Evolutionary conservation across 257 asterid genomes (phyloP).

Genomic region (Solanum habrochaites): DNA sequence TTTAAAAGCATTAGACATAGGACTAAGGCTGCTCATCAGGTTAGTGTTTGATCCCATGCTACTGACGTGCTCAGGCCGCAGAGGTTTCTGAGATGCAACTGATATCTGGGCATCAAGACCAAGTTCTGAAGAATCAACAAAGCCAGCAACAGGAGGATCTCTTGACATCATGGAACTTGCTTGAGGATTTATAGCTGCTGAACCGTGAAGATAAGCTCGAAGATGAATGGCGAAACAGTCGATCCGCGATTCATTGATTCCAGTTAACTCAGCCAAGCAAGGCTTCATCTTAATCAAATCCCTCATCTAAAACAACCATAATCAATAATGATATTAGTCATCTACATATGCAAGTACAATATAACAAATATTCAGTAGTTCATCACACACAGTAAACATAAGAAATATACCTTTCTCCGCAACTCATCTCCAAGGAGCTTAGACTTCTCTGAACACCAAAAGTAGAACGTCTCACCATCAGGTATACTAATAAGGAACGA

Average conservation of each 20-base stretch:
- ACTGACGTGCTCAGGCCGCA: conserved; percentile 29
- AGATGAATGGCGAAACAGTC: conserved; percentile 64
- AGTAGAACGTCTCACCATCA: conserved; percentile 34
- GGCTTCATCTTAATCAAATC: conserved; percentile 72
- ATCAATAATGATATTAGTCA: neutral
- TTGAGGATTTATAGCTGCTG: conserved; percentile 28
- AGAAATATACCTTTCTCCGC: conserved; percentile 47
- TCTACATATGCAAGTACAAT: neutral
- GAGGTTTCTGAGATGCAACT: conserved; percentile 23
- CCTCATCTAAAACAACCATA: conserved; percentile 45
- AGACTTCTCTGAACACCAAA: conserved; percentile 79
- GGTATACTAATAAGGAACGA: conserved; percentile 51
- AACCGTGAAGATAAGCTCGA: conserved; percentile 67
- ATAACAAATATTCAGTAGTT: neutral
- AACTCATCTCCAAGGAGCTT: conserved; percentile 62
- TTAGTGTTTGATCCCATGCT: conserved; percentile 38
- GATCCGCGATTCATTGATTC: conserved; percentile 73
- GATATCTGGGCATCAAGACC: conserved; percentile 28
- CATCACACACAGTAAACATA: neutral
- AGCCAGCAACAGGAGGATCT: conserved; percentile 16
- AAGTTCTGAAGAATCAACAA: conserved; percentile 26
- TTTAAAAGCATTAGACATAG: conserved; percentile 49
- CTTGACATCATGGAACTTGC: conserved; percentile 12
- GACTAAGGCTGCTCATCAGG: conserved; percentile 50
- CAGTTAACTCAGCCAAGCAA: conserved; percentile 69